Evolutionary conservation across 805 yeast genomes (phyloP), one percentile per base, ranked within the genome.

Genomic region (Candida ovalis): DNA sequence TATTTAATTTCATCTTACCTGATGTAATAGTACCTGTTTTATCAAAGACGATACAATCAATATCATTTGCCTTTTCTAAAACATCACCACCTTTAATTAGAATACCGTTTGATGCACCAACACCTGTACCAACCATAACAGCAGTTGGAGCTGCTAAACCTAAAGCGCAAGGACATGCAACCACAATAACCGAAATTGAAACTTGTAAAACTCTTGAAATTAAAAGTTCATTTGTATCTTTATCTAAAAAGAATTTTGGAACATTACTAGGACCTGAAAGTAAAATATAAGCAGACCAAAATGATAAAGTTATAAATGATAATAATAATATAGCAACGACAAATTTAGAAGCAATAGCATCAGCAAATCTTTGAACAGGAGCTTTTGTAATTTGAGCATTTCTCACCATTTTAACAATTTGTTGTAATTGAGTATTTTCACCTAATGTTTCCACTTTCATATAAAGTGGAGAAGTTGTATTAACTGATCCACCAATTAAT

Each of bases 51-150:
- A 89, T 80, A 12, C 80, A 75, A 53, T 82, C 77, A 36, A 88
- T 73, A 18, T 75, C 69, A 58, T 80, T 79, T 7, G 94, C 84
- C 48, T 71, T 75, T 61, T 94, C 98, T 52, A 94, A 75, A 15
- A 87, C 80, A 44, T 86, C 96, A 21, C 97, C 99, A 42, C 97
- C 96, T 66, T 92, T 94, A 59, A 94, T 86, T 46, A 94, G 72
- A 4, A 94, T 86, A 18, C 99, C 98, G 64, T 88, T 75, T 13
- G 78, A 67, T 0, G 99, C 98, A 37, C 96, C 98, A 21, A 89
- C 85, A 37, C 99, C 99, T 2, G 98, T 92, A 8, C 97, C 99
- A 2, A 94, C 99, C 97, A 95, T 94, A 10, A 94, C 88, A 0
- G 98, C 98, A 1, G 99, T 95, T 1, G 99, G 99, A 0, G 98